Evolutionary conservation across 179 eudicot genomes (phyloP), one percentile per base, ranked within the genome.

Genomic region (Drosera spatulata): DNA sequence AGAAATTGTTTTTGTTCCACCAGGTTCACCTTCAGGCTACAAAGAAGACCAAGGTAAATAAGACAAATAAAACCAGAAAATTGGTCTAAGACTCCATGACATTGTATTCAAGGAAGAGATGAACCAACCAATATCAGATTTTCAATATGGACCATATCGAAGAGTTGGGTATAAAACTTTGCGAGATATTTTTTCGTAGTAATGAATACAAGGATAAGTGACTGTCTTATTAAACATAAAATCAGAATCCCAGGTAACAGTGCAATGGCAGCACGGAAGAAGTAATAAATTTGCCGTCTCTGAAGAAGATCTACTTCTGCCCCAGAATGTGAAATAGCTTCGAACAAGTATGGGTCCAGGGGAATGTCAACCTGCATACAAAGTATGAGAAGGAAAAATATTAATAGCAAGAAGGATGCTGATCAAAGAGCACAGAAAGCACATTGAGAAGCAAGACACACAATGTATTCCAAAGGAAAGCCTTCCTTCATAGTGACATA

Each of bases 221-320:
- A 81, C 80, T 82, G 94, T 66, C 96, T 82, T 67, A 91, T 85
- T 65, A 91, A 80, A 86, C 96, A 87, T 65, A 91, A 73, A 58
- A 91, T 74, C 56, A 91, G 53, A 66, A 91, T 63, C 58, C 97
- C 96, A 38, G 97, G 97, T 52, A 91, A 76, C 58, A 91, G 64
- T 4, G 88, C 96, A 39, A 85, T 73, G 61, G 80, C 67, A 71
- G 79, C 86, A 73, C 88, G 84, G 53, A 91, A 56, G 50, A 91
- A 79, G 75, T 87, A 87, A 79, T 87, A 82, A 57, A 75, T 81
- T 72, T 85, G 97, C 73, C 75, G 72, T 67, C 76, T 91, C 71
- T 87, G 96, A 65, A 91, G 88, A 62, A 91, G 91, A 85, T 91
- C 97, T 63, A 91, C 97, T 75, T 91, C 96, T 63, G 77, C 96